phyloP scores from a whole-genome alignment of 352 stramenopile species.

The Pythium folliculosum region DNA sequence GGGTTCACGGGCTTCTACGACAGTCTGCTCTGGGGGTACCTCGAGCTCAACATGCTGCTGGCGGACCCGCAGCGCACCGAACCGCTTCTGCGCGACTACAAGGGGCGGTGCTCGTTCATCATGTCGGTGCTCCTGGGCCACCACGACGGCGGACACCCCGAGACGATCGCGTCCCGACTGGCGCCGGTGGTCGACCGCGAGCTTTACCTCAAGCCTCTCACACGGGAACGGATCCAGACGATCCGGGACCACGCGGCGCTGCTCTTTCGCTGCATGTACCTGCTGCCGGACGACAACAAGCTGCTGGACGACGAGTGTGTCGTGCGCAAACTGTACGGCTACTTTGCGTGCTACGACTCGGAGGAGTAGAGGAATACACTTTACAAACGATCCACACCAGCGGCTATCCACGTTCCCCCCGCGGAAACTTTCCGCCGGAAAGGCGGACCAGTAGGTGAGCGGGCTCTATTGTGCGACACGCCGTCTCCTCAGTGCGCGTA shows the following conservation, averaged over 20 bases:
- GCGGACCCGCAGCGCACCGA: not conserved
- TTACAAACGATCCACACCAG: not conserved
- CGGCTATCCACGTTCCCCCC: no score
- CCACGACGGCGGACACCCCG: not conserved
- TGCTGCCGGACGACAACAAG: not conserved
- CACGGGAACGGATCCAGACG: not conserved
- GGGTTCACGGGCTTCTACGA: slow-evolving; percentile 1
- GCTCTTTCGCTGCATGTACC: slow-evolving; percentile 2
- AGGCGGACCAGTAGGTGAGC: no score
- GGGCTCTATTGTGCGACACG: no score
- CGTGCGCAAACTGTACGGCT: not conserved
- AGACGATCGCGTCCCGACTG: not conserved
- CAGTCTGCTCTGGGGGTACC: not conserved
- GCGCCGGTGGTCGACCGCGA: not conserved
- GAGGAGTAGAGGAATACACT: not conserved
- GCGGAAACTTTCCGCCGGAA: no score
- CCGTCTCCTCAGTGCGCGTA: no score
- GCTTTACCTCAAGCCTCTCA: not conserved
- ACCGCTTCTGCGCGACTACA: not conserved
- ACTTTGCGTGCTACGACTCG: not conserved
- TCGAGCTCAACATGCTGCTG: slow-evolving; percentile 7
- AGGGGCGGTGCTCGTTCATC: not conserved
- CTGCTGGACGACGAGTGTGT: not conserved
- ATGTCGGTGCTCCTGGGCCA: not conserved
- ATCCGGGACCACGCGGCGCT: slow-evolving; percentile 1